Evolutionary conservation across 129 eudicot species (phyloP), one percentile per base, ranked within the genome.

Genomic region (Artemisia annua): DNA sequence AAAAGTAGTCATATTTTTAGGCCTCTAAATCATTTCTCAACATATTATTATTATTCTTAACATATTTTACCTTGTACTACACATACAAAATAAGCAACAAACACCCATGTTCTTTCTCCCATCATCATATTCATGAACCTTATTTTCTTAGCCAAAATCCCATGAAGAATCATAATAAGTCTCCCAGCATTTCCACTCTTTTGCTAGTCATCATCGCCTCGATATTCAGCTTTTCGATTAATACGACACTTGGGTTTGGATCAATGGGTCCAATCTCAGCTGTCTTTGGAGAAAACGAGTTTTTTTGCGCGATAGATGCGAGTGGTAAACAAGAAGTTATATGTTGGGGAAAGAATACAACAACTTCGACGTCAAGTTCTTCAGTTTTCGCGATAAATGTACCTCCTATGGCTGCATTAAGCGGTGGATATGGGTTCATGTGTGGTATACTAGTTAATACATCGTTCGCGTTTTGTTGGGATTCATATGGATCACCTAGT

Each of bases 211-310:
- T 39, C 46, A 1, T 39, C 46, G 46, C 0, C 1, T 39, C 46
- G 10, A 39, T 39, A 39, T 39, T 39, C 15, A 57, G 56, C 48
- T 80, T 69, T 22, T 28, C 51, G 0, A 1, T 75, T 65, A 7
- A 67, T 55, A 50, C 64, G 63, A 84, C 87, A 26, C 69, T n/a
- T 81, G 98, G 93, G 32, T 86, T 89, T 57, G 98, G 98, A 75
- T 87, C 98, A 64, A 88, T 86, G 99, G 99, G 97, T 28, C 93
- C 99, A 48, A 90, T 94, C 22, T 81, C 99, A 0, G 99, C 97
- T 6, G 85, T 96, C 0, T 94, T 84, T 48, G 97, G 97, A 4
- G 80, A 70, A 26, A 64, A 72, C 28, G 84, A 80, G 53, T 85
- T 90, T 80, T 90, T 90, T 56, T 94, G 99, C 39, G 99, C 99